Base-by-base conservation (phyloP, 768 basidiomycete genomes). In the Glaciozyma antarctica region DNA sequence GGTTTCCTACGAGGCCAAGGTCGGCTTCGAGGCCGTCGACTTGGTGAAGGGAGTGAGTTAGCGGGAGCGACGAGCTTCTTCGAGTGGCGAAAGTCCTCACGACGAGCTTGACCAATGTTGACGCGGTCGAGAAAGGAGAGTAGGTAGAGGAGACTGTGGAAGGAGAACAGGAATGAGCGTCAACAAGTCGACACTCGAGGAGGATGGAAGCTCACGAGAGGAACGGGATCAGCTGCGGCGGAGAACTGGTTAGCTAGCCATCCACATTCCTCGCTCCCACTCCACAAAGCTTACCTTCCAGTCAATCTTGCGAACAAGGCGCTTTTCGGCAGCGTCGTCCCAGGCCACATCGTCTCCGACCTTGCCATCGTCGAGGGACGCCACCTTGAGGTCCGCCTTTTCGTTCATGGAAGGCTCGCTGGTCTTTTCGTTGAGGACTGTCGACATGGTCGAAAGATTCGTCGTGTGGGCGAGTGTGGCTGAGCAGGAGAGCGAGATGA, bases 241-340 rank as follows among this genome's bases (percentile, higher is more conserved):
- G 22, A 38, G 9, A n/a, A 21, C 4, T 26, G 26, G 30, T 38
- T 7, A 55, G 54, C 32, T 76, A 32, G 9, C 32, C 32, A 9
- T 32, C 32, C 32, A 32, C 32, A 32, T 32, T 32, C 32, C 32
- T 32, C 32, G 32, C 32, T 9, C 32, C 69, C 53, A 67, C 54
- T 15, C 32, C 19, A 10, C 19, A 79, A 32, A 24, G 9, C 48
- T 55, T 59, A 69, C 68, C 55, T 64, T 63, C 48, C 19, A 44
- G 66, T 86, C 85, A 28, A 86, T 78, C 75, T 84, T 86, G 62
- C 81, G 75, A 78, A 83, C 83, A 58, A 86, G 74, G 55, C 73
- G 79, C 63, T 75, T 79, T 76, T 86, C 83, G 22, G 28, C 32
- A 7, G 32, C 53, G 17, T 38, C 28, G 53, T 12, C 9, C 26